A percentile compares a stretch with the other conserved stretches of the same genome.
phyloP scores from a whole-genome alignment of 768 basidiomycete genomes.

The Mrakia frigida region DNA sequence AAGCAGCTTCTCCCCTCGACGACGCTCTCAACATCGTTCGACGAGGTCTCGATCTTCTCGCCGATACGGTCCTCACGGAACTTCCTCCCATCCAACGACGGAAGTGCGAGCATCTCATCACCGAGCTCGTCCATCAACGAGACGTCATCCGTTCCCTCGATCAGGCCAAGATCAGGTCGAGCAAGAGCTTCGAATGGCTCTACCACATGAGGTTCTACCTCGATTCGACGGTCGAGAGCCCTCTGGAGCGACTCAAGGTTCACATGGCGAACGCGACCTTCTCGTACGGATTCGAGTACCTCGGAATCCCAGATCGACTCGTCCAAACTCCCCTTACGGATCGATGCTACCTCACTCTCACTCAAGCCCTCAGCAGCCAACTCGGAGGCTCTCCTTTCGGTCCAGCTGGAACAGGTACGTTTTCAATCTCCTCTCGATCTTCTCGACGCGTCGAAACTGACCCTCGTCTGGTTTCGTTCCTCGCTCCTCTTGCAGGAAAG shows the following conservation, averaged over 20 bases:
- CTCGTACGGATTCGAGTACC: slow-evolving; percentile 97
- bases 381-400: slow-evolving; percentile 97
- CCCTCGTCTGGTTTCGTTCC: background rate
- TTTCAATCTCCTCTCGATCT: background rate
- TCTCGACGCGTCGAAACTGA: background rate
- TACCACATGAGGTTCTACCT: slow-evolving; percentile 99
- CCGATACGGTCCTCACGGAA: slow-evolving; percentile 89
- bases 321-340: slow-evolving; percentile 98
- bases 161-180: slow-evolving; percentile 58
- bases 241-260: slow-evolving; percentile 73
- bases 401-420: slow-evolving; percentile 86
- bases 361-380: slow-evolving; percentile 89
- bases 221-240: slow-evolving; percentile 62
- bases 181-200: slow-evolving; percentile 80
- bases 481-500: slow-evolving; percentile 58
- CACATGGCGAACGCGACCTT: slow-evolving; percentile 85
- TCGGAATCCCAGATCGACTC: slow-evolving; percentile 91
- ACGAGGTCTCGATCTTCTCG: slow-evolving; percentile 86
- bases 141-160: slow-evolving; percentile 83
- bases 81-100: slow-evolving; percentile 83
- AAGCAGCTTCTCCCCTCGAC: slow-evolving; percentile 55
- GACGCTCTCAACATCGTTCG: slow-evolving; percentile 66
- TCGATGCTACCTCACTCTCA: slow-evolving; percentile 89
- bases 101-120: slow-evolving; percentile 98
- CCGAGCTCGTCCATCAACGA: slow-evolving; percentile 94